Evolutionary conservation across 768 basidiomycete species (phyloP).

Genomic region (Galerina marginata): DNA sequence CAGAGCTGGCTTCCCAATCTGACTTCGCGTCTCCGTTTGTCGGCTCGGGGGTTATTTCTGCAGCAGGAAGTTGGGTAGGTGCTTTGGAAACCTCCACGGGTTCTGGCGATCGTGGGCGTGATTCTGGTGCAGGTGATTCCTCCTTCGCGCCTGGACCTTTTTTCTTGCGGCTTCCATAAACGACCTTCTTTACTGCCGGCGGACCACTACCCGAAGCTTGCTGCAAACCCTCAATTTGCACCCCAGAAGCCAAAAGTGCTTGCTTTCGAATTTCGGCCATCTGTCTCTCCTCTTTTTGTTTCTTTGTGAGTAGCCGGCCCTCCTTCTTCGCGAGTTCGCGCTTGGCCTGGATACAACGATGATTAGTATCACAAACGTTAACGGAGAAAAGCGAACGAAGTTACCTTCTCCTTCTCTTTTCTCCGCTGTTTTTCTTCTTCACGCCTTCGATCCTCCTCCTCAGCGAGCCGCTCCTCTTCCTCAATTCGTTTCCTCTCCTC

Average conservation of each 20-base stretch:
- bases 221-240: conserved; percentile 89
- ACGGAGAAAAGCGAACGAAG: conserved; percentile 11
- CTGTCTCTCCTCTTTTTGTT: conserved; percentile 92
- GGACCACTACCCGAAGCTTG: conserved; percentile 49
- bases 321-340: conserved; percentile 92
- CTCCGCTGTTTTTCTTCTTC: conserved; percentile 84
- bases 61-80: conserved; percentile 29
- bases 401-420: conserved; percentile 91
- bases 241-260: conserved; percentile 88
- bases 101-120: conserved; percentile 58
- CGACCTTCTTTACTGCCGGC: conserved; percentile 69
- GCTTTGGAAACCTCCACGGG: conserved; percentile 34
- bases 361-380: conserved; percentile 11
- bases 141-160: conserved; percentile 60
- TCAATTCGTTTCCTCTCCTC: conserved; percentile 85
- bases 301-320: conserved; percentile 93
- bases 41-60: conserved; percentile 33
- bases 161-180: conserved; percentile 87
- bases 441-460: conserved; percentile 79
- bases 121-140: conserved; percentile 57
- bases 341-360: conserved; percentile 65
- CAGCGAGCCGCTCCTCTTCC: conserved; percentile 86
- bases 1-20: conserved; percentile 76
- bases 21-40: conserved; percentile 37
- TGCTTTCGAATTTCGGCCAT: conserved; percentile 90